Percentiles rank a stretch among this genome's conserved stretches.
Conservation (phyloP, 2,329 filamentous ascomycete species). For the Fusarium graminum region DNA sequence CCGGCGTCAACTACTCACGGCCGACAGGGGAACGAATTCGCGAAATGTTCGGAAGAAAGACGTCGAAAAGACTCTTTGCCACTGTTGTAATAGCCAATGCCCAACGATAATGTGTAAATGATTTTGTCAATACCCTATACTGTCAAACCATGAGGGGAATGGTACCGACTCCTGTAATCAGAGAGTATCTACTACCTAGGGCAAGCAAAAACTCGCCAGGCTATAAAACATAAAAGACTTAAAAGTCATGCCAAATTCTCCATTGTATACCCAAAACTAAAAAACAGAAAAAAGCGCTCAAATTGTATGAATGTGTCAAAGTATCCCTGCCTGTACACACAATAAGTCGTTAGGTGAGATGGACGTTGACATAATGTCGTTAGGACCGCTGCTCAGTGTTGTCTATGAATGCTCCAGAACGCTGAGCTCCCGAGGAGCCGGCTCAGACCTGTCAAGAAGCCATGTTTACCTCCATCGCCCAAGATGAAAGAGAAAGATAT, state of each 20-base stretch:
- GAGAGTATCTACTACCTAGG: constrained; percentile 30
- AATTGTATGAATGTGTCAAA: constrained; percentile 22
- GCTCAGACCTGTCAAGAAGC: constrained; percentile 9
- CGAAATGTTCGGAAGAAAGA: background rate
- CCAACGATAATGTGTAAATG: background rate
- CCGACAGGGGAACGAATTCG: constrained; percentile 14
- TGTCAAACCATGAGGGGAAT: constrained; percentile 33
- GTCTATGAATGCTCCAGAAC: constrained; percentile 26
- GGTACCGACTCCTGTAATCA: constrained; percentile 26
- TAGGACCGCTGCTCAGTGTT: constrained; percentile 24
- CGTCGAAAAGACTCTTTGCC: background rate
- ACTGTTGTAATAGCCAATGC: background rate
- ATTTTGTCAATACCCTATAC: constrained; percentile 20
- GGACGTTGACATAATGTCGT: constrained; percentile 36
- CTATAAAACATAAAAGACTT: constrained; percentile 11
- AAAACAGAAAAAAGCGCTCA: too few relatives aligned
- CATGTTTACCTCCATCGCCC: constrained; percentile 4
- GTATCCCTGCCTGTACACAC: constrained; percentile 20
- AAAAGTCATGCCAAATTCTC: constrained; percentile 21
- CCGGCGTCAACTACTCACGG: constrained; percentile 28
- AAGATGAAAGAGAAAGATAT: background rate
- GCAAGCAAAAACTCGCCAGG: constrained; percentile 28
- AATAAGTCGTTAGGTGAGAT: constrained; percentile 24
- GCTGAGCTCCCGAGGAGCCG: constrained; percentile 6
- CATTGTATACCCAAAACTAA: constrained; percentile 36